Evolutionary conservation across 805 yeast genomes (phyloP).

Genomic region (Candida coleopterorum): DNA sequence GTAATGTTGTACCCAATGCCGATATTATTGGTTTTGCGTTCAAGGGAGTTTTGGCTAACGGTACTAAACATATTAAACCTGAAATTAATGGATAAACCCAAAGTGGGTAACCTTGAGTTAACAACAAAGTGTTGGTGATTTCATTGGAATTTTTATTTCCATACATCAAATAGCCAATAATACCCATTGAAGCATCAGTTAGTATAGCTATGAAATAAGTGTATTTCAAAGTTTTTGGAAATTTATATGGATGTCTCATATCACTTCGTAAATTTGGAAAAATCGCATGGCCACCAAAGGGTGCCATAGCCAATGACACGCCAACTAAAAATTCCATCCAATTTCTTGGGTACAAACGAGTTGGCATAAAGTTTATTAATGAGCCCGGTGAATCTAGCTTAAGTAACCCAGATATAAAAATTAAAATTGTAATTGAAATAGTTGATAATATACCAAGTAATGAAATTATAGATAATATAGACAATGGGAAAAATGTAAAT

Average conservation of each 20-base stretch:
- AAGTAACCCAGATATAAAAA: constrained; percentile 55
- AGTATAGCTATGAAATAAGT: constrained; percentile 59
- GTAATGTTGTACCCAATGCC: constrained; percentile 55
- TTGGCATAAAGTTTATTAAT: constrained; percentile 54
- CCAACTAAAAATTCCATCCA: constrained; percentile 50
- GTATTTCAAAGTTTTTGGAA: constrained; percentile 45
- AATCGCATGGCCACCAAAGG: constrained; percentile 83
- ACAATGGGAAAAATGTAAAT: constrained; percentile 73
- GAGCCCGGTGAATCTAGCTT: constrained; percentile 72
- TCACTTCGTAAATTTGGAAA: constrained; percentile 75
- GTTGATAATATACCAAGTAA: constrained; percentile 56
- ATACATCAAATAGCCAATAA: constrained; percentile 61
- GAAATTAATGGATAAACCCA: constrained; percentile 51
- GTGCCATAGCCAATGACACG: constrained; percentile 65
- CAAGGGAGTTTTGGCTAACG: constrained; percentile 79
- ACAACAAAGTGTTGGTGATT: constrained; percentile 45
- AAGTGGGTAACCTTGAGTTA: constrained; percentile 43
- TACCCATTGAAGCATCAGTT: constrained; percentile 61
- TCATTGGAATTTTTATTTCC: constrained; percentile 48
- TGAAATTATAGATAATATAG: constrained; percentile 54
- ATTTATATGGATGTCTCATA: constrained; percentile 65
- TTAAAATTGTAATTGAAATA: constrained; percentile 42
- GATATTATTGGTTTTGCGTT: constrained; percentile 79
- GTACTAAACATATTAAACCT: constrained; percentile 70
- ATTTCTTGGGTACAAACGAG: constrained; percentile 61